phyloP scores from a whole-genome alignment of 805 yeast genomes.

The Ogataea ganodermae region DNA sequence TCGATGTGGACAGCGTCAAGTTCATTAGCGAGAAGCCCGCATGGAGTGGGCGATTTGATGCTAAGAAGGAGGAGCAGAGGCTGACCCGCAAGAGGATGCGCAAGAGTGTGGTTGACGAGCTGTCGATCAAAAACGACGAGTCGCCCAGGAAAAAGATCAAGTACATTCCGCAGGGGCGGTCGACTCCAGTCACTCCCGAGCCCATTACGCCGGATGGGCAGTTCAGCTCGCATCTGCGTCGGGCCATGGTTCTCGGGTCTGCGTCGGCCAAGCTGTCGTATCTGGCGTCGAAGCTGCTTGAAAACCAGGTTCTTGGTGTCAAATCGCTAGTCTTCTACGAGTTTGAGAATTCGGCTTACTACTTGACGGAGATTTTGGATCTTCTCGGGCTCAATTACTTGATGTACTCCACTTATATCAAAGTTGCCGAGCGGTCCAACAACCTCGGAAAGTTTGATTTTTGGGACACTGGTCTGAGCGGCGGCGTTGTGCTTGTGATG shows the following conservation, averaged over 20 bases:
- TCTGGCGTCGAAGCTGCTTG: slow-evolving; percentile 52
- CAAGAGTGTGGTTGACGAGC: neutral
- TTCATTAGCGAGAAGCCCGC: slow-evolving; percentile 28
- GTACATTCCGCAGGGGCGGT: slow-evolving; percentile 19
- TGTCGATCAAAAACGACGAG: slow-evolving; percentile 9
- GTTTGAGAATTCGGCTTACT: slow-evolving; percentile 70
- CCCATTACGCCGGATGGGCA: slow-evolving; percentile 25
- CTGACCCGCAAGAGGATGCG: slow-evolving; percentile 7
- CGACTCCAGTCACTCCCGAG: slow-evolving; percentile 28
- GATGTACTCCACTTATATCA: slow-evolving; percentile 63
- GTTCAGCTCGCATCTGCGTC: slow-evolving; percentile 28
- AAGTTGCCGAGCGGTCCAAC: slow-evolving; percentile 49
- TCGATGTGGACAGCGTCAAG: slow-evolving; percentile 36
- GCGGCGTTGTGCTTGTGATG: slow-evolving; percentile 62
- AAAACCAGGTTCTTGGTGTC: slow-evolving; percentile 47
- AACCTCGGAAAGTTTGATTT: slow-evolving; percentile 54
- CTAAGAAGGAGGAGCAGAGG: slow-evolving; percentile 25
- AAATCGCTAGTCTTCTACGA: slow-evolving; percentile 70
- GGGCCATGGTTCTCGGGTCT: slow-evolving; percentile 56
- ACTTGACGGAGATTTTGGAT: slow-evolving; percentile 64
- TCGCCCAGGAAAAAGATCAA: slow-evolving; percentile 23
- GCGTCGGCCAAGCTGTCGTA: slow-evolving; percentile 67
- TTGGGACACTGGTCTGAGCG: slow-evolving; percentile 42
- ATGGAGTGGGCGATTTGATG: slow-evolving; percentile 33
- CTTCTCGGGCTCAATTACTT: slow-evolving; percentile 59